phyloP scores from a whole-genome alignment of 2,329 filamentous ascomycete species.

The Coleophoma crateriformis region DNA sequence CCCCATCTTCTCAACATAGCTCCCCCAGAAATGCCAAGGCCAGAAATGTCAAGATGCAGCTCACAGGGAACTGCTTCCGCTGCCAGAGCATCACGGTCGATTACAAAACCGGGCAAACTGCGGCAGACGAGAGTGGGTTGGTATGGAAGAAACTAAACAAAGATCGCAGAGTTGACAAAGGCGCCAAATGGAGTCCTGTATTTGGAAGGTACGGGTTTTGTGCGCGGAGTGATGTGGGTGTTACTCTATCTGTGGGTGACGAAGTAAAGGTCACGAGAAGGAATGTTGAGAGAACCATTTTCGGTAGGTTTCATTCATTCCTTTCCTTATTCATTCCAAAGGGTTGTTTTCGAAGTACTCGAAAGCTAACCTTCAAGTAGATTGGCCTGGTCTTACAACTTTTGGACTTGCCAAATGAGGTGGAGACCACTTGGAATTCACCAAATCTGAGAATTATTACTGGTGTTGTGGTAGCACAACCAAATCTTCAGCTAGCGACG shows the following conservation, averaged over 20 bases:
- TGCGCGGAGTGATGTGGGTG: constrained; percentile 17
- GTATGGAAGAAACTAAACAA: constrained; percentile 66
- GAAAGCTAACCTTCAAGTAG: not conserved
- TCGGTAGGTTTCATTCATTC: constrained; percentile 34
- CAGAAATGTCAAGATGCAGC: constrained; percentile 34
- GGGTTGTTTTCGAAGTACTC: not conserved
- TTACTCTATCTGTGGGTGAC: constrained; percentile 39
- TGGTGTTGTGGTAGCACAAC: too few relatives aligned
- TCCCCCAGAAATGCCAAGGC: constrained; percentile 6
- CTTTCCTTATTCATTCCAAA: not conserved
- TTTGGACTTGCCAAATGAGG: not conserved
- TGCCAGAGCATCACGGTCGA: constrained; percentile 69
- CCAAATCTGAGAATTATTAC: too few relatives aligned
- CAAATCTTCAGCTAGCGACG: too few relatives aligned
- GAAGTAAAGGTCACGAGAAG: constrained; percentile 36
- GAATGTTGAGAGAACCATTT: constrained; percentile 36
- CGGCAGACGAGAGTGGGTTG: constrained; percentile 48
- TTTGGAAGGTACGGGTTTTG: constrained; percentile 72
- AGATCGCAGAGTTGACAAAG: constrained; percentile 66
- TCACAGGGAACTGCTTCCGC: constrained; percentile 66
- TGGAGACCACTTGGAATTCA: too few relatives aligned
- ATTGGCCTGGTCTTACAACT: not conserved
- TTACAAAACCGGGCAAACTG: constrained; percentile 57
- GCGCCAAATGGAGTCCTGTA: constrained; percentile 60
- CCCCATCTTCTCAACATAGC: not conserved